phyloP scores from a whole-genome alignment of 176 grass and related monocot species.

The Ensete ventricosum region DNA sequence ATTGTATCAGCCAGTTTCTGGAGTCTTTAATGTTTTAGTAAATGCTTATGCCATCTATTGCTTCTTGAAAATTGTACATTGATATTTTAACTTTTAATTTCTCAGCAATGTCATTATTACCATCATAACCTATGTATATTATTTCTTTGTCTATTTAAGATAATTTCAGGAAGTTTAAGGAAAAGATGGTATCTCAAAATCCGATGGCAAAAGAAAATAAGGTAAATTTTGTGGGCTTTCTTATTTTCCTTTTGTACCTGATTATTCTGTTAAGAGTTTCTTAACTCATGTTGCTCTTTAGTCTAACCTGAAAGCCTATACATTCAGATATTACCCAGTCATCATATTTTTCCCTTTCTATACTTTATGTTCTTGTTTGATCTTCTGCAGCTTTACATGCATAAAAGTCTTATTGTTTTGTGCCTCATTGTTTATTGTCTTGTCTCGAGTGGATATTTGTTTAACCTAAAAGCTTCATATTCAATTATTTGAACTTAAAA shows the following conservation, averaged over 20 bases:
- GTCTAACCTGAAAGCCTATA: too few relatives aligned
- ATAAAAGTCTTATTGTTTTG: too few relatives aligned
- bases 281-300: too few relatives aligned
- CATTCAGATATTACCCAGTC: too few relatives aligned
- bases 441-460: too few relatives aligned
- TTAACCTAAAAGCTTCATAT: too few relatives aligned
- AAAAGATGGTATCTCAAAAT: conserved; percentile 62
- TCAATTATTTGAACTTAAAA: too few relatives aligned
- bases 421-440: too few relatives aligned
- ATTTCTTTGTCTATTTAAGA: conserved; percentile 1
- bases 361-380: too few relatives aligned
- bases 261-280: not conserved
- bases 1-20: not conserved
- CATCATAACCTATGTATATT: not conserved
- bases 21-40: not conserved
- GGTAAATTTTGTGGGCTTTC: conserved; percentile 25
- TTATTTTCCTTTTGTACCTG: not conserved
- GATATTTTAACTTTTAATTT: not conserved
- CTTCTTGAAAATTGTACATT: not conserved
- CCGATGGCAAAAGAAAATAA: conserved; percentile 39
- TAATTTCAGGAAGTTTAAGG: conserved; percentile 87
- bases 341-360: too few relatives aligned
- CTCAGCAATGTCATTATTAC: not conserved
- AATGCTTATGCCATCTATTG: not conserved
- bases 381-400: too few relatives aligned